phyloP scores from a whole-genome alignment of 345 rosid genomes.

The Eucalyptus pauciflora region DNA sequence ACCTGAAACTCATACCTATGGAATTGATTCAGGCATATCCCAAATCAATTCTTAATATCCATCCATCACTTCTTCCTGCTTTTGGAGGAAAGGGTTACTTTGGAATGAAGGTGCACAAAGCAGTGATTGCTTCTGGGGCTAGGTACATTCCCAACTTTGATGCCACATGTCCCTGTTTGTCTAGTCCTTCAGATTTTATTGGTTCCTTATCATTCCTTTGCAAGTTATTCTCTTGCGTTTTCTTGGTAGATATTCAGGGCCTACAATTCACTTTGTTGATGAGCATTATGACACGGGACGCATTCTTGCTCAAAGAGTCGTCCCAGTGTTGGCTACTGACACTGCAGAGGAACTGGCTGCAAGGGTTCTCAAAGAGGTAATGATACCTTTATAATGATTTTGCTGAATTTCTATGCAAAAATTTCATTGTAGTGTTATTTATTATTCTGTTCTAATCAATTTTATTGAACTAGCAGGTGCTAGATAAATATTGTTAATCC shows the following conservation, averaged over 20 bases:
- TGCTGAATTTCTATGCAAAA: neutral
- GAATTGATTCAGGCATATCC: conserved; percentile 68
- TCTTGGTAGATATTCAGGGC: conserved; percentile 25
- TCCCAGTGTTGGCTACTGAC: conserved; percentile 62
- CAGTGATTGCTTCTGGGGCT: conserved; percentile 91
- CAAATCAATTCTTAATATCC: conserved; percentile 63
- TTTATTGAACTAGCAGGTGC: neutral
- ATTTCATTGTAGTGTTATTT: neutral
- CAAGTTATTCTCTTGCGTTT: neutral
- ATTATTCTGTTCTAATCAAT: neutral
- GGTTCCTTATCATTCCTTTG: neutral
- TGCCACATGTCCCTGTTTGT: neutral
- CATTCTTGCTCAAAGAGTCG: conserved; percentile 78
- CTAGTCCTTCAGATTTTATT: neutral
- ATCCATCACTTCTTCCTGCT: conserved; percentile 95
- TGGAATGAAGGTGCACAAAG: conserved; percentile 91
- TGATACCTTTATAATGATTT: neutral
- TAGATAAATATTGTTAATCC: neutral
- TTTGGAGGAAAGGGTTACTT: conserved; percentile 94
- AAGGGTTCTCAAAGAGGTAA: conserved; percentile 80
- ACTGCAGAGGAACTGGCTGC: conserved; percentile 67
- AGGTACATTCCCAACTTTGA: conserved; percentile 24
- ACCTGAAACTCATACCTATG: conserved; percentile 63
- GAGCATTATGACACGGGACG: conserved; percentile 80
- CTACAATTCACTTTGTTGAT: conserved; percentile 88